phyloP scores from a whole-genome alignment of 31 red algal genomes.

The Endocladia muricata region DNA sequence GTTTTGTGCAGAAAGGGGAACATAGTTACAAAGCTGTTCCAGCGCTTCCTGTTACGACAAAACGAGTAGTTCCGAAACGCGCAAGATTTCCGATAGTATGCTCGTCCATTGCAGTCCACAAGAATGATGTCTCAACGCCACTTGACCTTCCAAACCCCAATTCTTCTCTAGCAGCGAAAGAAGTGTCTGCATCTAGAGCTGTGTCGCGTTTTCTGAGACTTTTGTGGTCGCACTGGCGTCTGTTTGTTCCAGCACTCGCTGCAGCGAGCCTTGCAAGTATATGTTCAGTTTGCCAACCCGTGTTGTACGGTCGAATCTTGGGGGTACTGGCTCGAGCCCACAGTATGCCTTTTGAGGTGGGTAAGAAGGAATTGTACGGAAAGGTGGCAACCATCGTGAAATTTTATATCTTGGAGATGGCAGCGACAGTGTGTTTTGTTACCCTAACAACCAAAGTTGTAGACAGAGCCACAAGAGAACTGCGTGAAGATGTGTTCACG shows the following conservation, averaged over 20 bases:
- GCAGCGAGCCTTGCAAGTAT: slow-evolving; percentile 34
- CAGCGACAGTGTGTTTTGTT: slow-evolving; percentile 33
- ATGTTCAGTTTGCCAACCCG: slow-evolving; percentile 47
- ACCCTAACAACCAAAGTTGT: slow-evolving; percentile 29
- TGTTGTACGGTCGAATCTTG: slow-evolving; percentile 53
- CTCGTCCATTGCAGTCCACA: too few species aligned
- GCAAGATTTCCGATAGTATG: too few species aligned
- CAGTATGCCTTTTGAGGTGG: slow-evolving; percentile 2
- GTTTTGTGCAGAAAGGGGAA: too few species aligned
- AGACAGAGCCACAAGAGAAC: slow-evolving; percentile 41
- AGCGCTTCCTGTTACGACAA: too few species aligned
- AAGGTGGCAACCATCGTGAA: slow-evolving; percentile 21
- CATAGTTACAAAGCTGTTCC: too few species aligned
- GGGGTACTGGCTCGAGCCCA: slow-evolving; percentile 23
- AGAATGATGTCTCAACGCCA: too few species aligned
- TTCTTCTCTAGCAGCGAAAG: too few species aligned
- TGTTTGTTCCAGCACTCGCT: slow-evolving; percentile 57
- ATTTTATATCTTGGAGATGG: slow-evolving; percentile 44
- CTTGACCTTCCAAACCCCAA: too few species aligned
- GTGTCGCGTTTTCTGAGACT: slow-evolving; percentile 10
- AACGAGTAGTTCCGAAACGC: too few species aligned
- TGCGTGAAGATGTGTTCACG: slow-evolving; percentile 43
- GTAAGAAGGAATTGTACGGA: slow-evolving; percentile 5
- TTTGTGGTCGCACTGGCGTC: slow-evolving; percentile 25
- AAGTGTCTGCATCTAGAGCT: neutral